Percentiles rank a stretch among this genome's conserved stretches.
Evolutionary conservation across 352 stramenopile genomes (phyloP).

Genomic region (Achlya hypogyna): DNA sequence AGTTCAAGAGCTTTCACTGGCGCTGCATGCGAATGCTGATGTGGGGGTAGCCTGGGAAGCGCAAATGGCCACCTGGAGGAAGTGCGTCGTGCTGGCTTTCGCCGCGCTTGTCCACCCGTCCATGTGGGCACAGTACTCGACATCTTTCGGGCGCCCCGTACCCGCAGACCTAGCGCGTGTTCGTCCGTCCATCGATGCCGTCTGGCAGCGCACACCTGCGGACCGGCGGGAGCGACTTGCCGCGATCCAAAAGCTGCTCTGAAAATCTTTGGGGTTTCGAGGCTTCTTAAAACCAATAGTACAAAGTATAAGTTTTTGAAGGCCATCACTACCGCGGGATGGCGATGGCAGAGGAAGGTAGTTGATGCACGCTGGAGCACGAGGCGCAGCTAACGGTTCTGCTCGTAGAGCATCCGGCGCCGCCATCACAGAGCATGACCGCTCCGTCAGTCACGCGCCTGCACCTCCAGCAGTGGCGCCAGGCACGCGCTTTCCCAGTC

Average conservation of each 20-base stretch:
- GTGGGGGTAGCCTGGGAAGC: slow-evolving; percentile 48
- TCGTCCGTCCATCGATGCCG: neutral
- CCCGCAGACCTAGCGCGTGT: slow-evolving; percentile 1
- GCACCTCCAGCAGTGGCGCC: neutral
- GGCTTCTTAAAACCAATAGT: neutral
- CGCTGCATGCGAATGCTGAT: slow-evolving; percentile 32
- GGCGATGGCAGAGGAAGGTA: neutral
- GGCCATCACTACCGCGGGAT: neutral
- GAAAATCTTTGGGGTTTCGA: neutral
- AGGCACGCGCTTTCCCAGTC: neutral
- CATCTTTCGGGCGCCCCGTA: neutral
- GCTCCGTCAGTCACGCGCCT: too few species aligned
- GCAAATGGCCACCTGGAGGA: slow-evolving; percentile 46
- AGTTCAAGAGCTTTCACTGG: slow-evolving; percentile 49
- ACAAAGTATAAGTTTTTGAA: neutral
- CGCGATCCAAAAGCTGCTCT: neutral
- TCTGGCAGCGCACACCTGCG: neutral
- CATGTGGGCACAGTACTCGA: slow-evolving; percentile 54
- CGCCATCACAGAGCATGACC: too few species aligned
- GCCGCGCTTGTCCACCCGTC: slow-evolving; percentile 50
- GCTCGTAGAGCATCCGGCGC: too few species aligned
- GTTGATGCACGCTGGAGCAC: neutral
- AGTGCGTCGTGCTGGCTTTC: slow-evolving; percentile 58
- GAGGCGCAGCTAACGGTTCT: too few species aligned
- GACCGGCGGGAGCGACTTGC: slow-evolving; percentile 12